A percentile compares a stretch with the other conserved stretches of the same genome.
Evolutionary conservation across 352 stramenopile genomes (phyloP).

Genomic region (Discostella stelligera): DNA sequence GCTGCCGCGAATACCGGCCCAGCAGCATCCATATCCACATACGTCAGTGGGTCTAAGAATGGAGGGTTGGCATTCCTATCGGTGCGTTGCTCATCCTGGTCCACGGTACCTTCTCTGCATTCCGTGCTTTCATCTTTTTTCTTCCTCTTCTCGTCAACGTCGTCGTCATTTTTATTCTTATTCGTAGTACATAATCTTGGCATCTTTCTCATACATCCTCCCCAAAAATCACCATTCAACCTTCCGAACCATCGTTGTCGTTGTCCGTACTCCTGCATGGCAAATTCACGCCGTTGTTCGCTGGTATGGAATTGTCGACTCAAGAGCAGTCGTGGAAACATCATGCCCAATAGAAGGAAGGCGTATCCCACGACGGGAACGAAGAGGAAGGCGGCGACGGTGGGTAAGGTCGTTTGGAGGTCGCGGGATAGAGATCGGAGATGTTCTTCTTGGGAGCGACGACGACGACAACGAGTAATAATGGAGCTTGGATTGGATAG

Average conservation of each 20-base stretch:
- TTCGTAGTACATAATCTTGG: too few species aligned
- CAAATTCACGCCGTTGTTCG: slow-evolving; percentile 30
- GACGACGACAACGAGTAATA: slow-evolving; percentile 2
- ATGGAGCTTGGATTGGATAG: background rate
- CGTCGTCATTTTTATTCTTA: too few species aligned
- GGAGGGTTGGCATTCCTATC: background rate
- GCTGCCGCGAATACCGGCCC: slow-evolving; percentile 17
- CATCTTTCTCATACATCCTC: slow-evolving; percentile 26
- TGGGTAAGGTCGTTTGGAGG: slow-evolving; percentile 27
- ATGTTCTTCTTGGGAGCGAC: slow-evolving; percentile 18
- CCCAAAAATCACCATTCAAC: slow-evolving; percentile 37
- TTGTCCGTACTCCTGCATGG: slow-evolving; percentile 18
- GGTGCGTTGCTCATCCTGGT: too few species aligned
- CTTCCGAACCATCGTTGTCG: slow-evolving; percentile 19
- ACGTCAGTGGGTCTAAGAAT: background rate
- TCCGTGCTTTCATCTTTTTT: background rate
- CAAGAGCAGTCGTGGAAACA: slow-evolving; percentile 35
- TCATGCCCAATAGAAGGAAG: slow-evolving; percentile 28
- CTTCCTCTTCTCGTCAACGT: background rate
- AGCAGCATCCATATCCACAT: slow-evolving; percentile 11
- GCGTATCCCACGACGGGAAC: slow-evolving; percentile 28
- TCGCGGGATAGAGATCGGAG: slow-evolving; percentile 15
- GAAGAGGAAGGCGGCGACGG: slow-evolving; percentile 25
- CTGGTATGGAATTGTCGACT: slow-evolving; percentile 39
- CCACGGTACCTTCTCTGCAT: too few species aligned